These are phyloP conservation scores for Phialocephala sp. DNA, from an alignment of 2,329 filamentous ascomycete genomes.

Conservation along the genomic window DNA sequence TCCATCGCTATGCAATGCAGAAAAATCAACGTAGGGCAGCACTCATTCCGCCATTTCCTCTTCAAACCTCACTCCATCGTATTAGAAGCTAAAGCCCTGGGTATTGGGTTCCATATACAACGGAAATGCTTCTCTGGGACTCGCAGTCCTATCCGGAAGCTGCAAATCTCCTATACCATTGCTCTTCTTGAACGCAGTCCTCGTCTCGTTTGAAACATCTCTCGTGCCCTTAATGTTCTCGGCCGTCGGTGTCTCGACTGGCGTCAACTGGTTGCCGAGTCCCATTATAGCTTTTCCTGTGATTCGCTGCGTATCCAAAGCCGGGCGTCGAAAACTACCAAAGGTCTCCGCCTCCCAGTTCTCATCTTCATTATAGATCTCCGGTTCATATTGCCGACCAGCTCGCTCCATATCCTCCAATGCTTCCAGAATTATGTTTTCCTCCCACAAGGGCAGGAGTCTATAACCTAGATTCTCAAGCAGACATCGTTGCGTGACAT, in stretches of 20 bases:
- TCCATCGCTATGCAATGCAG: slow-evolving; percentile 22
- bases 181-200: slow-evolving; percentile 20
- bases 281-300: slow-evolving; percentile 26
- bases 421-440: slow-evolving; percentile 61
- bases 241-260: slow-evolving; percentile 29
- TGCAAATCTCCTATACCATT: slow-evolving; percentile 6
- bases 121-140: slow-evolving; percentile 21
- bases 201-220: slow-evolving; percentile 24
- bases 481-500: slow-evolving; percentile 66
- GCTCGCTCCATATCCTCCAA: slow-evolving; percentile 69
- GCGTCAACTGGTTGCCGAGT: slow-evolving; percentile 28
- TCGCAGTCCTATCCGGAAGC: slow-evolving; percentile 17
- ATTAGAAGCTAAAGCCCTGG: slow-evolving; percentile 17
- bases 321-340: slow-evolving; percentile 16
- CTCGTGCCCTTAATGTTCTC: slow-evolving; percentile 28
- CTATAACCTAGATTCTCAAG: slow-evolving; percentile 69
- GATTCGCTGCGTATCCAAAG: slow-evolving; percentile 7
- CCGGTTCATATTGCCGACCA: slow-evolving; percentile 36
- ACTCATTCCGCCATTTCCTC: not conserved
- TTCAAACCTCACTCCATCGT: not conserved
- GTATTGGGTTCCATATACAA: slow-evolving; percentile 21
- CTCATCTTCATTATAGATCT: slow-evolving; percentile 24
- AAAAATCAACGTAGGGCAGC: not conserved
- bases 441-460: slow-evolving; percentile 64
- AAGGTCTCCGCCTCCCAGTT: slow-evolving; percentile 29